Conservation (phyloP, 345 rosid species). For the Populus euphratica region DNA sequence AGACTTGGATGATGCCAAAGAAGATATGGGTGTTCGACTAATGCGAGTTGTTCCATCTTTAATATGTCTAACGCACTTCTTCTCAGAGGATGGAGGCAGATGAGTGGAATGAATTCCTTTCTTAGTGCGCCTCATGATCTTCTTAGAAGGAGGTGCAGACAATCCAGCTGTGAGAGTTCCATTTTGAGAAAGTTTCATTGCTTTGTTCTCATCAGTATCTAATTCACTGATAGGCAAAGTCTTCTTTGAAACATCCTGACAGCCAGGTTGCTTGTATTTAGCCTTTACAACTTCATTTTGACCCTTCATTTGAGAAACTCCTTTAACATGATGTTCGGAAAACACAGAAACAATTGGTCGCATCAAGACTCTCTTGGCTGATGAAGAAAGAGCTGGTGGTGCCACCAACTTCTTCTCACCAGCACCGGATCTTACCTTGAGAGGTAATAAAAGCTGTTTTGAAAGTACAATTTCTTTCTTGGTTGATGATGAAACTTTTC, state of each 20-base stretch:
- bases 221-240: neutral
- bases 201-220: neutral
- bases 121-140: constrained; percentile 19
- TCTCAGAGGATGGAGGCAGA: constrained; percentile 13
- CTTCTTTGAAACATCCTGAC: constrained; percentile 3
- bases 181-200: constrained; percentile 3
- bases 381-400: constrained; percentile 1
- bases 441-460: constrained; percentile 10
- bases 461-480: constrained; percentile 17
- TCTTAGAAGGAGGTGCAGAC: constrained; percentile 12
- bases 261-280: neutral
- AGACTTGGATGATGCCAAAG: constrained; percentile 1
- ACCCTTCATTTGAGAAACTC: neutral
- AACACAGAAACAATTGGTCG: constrained; percentile 8
- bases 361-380: constrained; percentile 6
- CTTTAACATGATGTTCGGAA: constrained; percentile 5
- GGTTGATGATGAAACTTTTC: constrained; percentile 14
- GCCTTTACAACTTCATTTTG: constrained; percentile 13
- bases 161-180: neutral
- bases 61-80: constrained; percentile 13
- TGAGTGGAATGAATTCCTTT: constrained; percentile 17
- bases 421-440: neutral
- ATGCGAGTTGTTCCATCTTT: neutral
- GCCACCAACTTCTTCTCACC: constrained; percentile 18
- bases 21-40: neutral